Base-by-base conservation (phyloP, 106 monocot genomes). In the Allium sativum region DNA sequence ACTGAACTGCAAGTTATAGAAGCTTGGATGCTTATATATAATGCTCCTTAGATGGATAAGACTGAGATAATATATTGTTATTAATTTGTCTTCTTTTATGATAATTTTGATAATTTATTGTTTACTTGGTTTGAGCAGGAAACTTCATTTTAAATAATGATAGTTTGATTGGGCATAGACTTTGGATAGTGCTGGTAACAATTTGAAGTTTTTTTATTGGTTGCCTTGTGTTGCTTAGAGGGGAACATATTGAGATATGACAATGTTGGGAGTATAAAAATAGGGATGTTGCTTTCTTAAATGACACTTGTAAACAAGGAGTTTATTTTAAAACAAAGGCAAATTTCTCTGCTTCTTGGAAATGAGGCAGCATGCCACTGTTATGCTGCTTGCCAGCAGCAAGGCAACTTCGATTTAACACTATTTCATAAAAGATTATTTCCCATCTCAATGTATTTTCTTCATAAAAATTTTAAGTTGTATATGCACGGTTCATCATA, bases 171-270 rank as follows among this genome's bases (percentile, higher is more conserved):
- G 20, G 10, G 56, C 20, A 21, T 7, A 56, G 56, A 56, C 21
- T 56, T 56, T 56, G 56, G 56, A 56, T 50, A 3, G 48, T 50
- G 48, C 48, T 50, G 48, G 48, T 11, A 50, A 50, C 48, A 56
- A 7, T 10, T 10, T 18, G 8, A 21, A 9, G 21, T 17, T 31
- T 56, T 31, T 56, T 10, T 6, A 17, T 54, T 56, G 18, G 56
- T 21, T 56, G 56, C 1, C 22, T 56, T 8, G 12, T 21, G 56
- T 56, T 56, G 56, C 56, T 56, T 56, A 21, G 11, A 1, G 56
- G 31, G 56, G 20, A 56, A 56, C 18, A 56, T 56, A 4, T 21
- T 9, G 18, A 10, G 56, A 56, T 3, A 50, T 15, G 11, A 12
- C 48, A 12, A 11, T 6, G 8, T 47, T 3, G 48, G 15, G 15